phyloP scores from a whole-genome alignment of 202 grass and related monocot genomes.

The Alloteropsis angusta region DNA sequence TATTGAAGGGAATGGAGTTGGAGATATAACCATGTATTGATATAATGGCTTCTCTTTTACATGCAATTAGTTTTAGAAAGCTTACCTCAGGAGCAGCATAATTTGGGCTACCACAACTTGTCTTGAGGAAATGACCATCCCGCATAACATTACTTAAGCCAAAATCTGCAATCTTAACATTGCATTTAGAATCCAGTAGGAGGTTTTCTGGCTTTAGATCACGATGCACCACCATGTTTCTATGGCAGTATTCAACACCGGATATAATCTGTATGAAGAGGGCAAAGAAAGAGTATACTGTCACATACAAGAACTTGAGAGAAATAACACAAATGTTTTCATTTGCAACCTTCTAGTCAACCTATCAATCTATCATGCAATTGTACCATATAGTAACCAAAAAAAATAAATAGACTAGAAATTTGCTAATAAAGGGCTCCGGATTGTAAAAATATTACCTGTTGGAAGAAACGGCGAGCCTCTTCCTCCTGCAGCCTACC shows the following conservation, averaged over 20 bases:
- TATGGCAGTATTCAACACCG: constrained; percentile 92
- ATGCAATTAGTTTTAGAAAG: background rate
- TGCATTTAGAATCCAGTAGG: constrained; percentile 82
- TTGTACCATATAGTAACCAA: background rate
- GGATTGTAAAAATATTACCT: constrained; percentile 26
- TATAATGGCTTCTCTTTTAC: background rate
- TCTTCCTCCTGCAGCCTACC: constrained; percentile 83
- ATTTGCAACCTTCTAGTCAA: background rate
- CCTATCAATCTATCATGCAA: background rate
- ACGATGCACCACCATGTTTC: constrained; percentile 95
- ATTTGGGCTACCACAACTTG: constrained; percentile 94
- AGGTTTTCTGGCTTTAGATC: constrained; percentile 94
- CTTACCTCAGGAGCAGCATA: constrained; percentile 95
- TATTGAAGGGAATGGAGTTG: background rate
- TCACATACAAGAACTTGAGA: background rate
- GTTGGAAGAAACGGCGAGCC: constrained; percentile 85
- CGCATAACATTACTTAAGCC: constrained; percentile 98
- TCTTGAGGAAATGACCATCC: constrained; percentile 93
- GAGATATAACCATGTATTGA: background rate
- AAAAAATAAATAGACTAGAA: background rate
- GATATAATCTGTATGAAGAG: constrained; percentile 68
- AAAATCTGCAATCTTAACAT: constrained; percentile 93
- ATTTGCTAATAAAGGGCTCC: background rate
- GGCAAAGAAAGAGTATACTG: background rate
- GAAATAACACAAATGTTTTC: background rate